Percentiles rank a stretch among this genome's conserved stretches.
These are phyloP conservation scores for Neurospora sp. DNA, from an alignment of 495 filamentous ascomycete species.

Conservation along the genomic window DNA sequence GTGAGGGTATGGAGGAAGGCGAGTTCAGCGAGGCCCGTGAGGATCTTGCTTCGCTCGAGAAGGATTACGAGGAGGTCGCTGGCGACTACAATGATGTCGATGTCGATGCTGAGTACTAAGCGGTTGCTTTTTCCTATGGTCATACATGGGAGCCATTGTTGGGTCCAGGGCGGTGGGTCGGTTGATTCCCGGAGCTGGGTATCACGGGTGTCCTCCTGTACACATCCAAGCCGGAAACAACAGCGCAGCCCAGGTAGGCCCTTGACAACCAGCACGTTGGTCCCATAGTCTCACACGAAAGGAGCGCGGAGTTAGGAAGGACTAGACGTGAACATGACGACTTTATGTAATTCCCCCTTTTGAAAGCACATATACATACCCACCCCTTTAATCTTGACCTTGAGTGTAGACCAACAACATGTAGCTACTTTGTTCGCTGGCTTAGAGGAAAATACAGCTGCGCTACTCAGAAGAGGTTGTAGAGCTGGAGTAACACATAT, in stretches of 20 bases:
- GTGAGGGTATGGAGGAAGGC: constrained; percentile 93
- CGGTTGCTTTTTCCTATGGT: constrained; percentile 1
- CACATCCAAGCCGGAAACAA: background rate
- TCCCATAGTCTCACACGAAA: background rate
- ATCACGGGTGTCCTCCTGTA: background rate
- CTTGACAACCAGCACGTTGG: background rate
- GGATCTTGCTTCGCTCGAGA: constrained; percentile 80
- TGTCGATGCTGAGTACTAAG: constrained; percentile 63
- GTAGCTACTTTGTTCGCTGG: background rate
- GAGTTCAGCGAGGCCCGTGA: constrained; percentile 88
- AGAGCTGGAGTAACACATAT: background rate
- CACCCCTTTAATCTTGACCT: background rate
- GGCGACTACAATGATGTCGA: constrained; percentile 61
- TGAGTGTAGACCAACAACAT: background rate
- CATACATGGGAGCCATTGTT: background rate
- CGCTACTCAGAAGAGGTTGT: background rate
- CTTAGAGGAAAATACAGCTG: no score
- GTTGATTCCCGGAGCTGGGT: background rate
- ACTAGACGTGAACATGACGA: background rate
- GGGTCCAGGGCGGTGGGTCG: background rate
- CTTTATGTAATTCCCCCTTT: background rate
- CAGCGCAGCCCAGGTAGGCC: background rate
- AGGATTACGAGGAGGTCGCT: constrained; percentile 89
- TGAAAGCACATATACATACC: background rate
- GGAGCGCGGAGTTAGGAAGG: background rate